phyloP scores from a whole-genome alignment of 768 basidiomycete species.

The Macrolepiota dolichaula region DNA sequence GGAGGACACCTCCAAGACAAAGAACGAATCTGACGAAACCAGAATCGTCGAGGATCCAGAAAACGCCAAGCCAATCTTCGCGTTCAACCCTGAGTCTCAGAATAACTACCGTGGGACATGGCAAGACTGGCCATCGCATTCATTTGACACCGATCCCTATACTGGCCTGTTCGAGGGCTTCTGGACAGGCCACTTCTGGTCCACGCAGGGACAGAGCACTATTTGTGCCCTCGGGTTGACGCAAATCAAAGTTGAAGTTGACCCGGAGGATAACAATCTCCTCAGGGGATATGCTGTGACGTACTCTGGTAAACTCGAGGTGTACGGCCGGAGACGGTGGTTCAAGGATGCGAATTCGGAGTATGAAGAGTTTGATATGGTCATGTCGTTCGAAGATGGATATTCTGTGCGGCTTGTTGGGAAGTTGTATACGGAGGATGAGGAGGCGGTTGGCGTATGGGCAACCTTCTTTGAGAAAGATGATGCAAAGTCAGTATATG shows the following conservation, averaged over 20 bases:
- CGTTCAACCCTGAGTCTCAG: neutral
- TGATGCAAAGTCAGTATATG: neutral
- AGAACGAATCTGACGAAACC: slow-evolving; percentile 1
- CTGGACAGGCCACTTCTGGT: slow-evolving; percentile 5
- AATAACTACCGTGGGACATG: neutral
- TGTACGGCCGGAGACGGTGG: neutral
- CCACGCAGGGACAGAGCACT: neutral
- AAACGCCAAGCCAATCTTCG: neutral
- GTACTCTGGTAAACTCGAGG: neutral
- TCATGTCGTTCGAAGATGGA: slow-evolving; percentile 8
- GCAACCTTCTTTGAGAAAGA: neutral
- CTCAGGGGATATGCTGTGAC: neutral
- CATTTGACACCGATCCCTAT: slow-evolving; percentile 2
- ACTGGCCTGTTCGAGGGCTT: neutral
- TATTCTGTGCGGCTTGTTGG: slow-evolving; percentile 10
- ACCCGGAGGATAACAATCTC: neutral
- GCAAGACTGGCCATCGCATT: slow-evolving; percentile 1
- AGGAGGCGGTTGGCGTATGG: slow-evolving; percentile 6
- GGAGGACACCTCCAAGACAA: neutral
- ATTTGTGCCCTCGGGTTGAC: neutral
- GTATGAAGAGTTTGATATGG: neutral
- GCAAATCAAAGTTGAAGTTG: neutral
- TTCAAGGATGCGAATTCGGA: neutral
- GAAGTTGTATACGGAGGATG: neutral
- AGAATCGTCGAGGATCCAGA: neutral